Evolutionary conservation across 140 eudicot species (phyloP), one percentile per base, ranked within the genome.

Genomic region (Stevia rebaudiana): DNA sequence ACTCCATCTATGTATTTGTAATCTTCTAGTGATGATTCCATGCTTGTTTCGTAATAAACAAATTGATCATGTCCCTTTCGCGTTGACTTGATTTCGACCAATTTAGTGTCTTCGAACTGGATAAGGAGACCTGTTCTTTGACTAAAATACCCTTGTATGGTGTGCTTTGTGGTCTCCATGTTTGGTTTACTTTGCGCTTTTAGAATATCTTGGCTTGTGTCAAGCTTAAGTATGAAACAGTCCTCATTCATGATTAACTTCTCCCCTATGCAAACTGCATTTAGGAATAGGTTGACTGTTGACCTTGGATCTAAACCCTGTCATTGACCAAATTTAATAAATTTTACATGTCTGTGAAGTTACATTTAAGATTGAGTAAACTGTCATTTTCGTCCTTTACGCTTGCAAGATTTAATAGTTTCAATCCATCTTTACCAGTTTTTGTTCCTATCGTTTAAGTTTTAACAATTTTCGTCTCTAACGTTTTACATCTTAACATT

Each of bases 251-350:
- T 78, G 16, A 84, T 73, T 1, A 63, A 58, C 70, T 87, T 91
- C 54, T 91, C 98, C 15, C 98, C 98, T 1, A 77, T 75, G 82
- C 91, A 87, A 16, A 78, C 83, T 15, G 95, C 87, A 65, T 81
- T 78, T 18, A 73, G 42, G 95, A 91, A 91, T 33, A 91, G 70
- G 79, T 84, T 82, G 25, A 83, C 84, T 12, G 91, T 82, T 40
- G 91, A 86, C 72, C 87, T 84, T 0, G 98, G 98, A 70, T 91
- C 98, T 49, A 91, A 62, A 7, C 98, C 98, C 98, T 91, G 77
- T 15, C 12, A 57, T 24, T 28, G 33, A 28, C 4, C 3, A 28
- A 28, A 28, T 4, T 28, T 28, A 4, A n/a, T n/a, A n/a, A n/a
- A n/a, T n/a, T n/a, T n/a, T n/a, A n/a, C n/a, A n/a, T n/a, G n/a